Base-by-base conservation (phyloP, 768 basidiomycete genomes). In the Macrolepiota fuliginosa region DNA sequence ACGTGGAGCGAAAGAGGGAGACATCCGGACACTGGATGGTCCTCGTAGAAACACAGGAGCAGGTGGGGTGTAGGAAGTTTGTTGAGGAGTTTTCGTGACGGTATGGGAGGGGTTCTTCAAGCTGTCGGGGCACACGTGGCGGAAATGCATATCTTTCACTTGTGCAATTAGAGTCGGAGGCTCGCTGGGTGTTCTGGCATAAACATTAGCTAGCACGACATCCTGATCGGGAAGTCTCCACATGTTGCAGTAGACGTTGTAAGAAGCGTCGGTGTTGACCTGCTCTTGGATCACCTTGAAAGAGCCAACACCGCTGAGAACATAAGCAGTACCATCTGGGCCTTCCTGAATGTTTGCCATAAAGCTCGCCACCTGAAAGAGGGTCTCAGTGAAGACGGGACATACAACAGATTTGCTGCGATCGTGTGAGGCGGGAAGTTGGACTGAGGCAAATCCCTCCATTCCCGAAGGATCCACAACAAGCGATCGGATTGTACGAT, bases 281-380 rank as follows among this genome's bases (percentile, higher is more conserved):
- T 75, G 64, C 17, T 76, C 68, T 1, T 81, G 75, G 1, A 89
- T 66, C 4, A 84, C 67, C 58, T 79, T 78, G 45, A 88, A 73
- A 4, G 75, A 67, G 15, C 77, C 81, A 32, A 89, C 75, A 24
- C 80, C 77, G 29, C 73, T 80, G 75, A 90, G 91, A 57, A 92
- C 87, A 68, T 82, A 87, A 1, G 80, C 86, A 1, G 80, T 85
- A 56, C 88, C 81, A 27, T 81, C 74, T 25, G 75, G 57, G 10
- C 74, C 70, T 7, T 80, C 82, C 42, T 78, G 80, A 67, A 84
- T 68, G 69, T 91, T 92, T 25, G 84, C 80, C 36, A 90, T 73
- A 71, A 91, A 89, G 2, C 90, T 90, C 0, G 89, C 83, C 39
- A 83, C 79, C 61, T 91, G 90, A 32, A 90, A 73, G 32, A 91